Conservation (phyloP, 2,329 filamentous ascomycete genomes). For the Magnaporthiopsis incrustans region DNA sequence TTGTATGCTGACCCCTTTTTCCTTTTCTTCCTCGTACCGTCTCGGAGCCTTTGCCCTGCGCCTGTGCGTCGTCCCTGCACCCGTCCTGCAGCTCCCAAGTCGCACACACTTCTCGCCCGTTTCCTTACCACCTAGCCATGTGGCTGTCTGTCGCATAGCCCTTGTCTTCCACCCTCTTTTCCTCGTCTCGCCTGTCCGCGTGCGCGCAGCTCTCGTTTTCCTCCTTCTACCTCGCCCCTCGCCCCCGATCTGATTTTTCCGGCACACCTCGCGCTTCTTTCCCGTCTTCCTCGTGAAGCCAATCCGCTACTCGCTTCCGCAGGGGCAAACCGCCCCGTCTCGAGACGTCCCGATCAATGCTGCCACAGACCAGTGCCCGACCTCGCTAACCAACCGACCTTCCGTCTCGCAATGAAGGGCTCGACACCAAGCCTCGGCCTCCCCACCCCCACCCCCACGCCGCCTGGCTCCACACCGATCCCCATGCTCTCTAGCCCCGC, state of each 20-base stretch:
- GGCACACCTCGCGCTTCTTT: background rate
- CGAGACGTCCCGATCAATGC: background rate
- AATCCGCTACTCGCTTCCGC: background rate
- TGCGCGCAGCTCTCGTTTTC: background rate
- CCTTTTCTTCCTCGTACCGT: conserved; percentile 2
- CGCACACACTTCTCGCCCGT: background rate
- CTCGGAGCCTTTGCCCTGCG: background rate
- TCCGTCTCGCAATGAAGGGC: conserved; percentile 6
- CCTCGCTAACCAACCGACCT: background rate
- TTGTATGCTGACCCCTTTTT: conserved; percentile 1
- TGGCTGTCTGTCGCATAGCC: background rate
- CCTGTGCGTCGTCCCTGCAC: background rate
- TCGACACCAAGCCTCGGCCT: conserved; percentile 7
- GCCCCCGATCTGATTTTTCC: background rate
- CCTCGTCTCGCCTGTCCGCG: background rate
- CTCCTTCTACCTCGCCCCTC: background rate
- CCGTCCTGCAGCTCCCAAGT: background rate
- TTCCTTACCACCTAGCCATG: background rate
- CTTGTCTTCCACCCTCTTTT: background rate
- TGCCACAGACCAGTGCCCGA: background rate
- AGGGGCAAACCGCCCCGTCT: background rate
- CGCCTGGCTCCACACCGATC: conserved; percentile 27
- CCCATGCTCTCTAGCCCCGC: conserved; percentile 67
- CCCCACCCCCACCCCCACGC: conserved; percentile 7
- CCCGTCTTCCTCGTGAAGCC: background rate